Evolutionary conservation across 768 basidiomycete genomes (phyloP).

Genomic region (Boletus rubroflammeus): DNA sequence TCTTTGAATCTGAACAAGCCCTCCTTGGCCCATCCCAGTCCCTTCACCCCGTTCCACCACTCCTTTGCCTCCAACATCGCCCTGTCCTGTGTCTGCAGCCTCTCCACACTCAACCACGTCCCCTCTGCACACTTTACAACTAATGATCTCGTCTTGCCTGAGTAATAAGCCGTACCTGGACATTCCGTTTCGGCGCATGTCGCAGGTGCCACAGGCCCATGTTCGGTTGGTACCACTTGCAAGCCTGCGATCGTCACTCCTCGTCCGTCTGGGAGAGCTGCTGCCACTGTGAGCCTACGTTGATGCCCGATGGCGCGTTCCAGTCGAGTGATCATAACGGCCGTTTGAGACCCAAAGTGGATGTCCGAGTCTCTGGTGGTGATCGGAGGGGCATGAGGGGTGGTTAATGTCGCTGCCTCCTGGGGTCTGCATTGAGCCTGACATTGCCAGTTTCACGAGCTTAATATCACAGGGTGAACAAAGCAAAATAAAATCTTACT

Average conservation of each 20-base stretch:
- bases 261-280: constrained; percentile 27
- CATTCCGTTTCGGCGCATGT: constrained; percentile 7
- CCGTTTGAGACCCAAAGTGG: constrained; percentile 22
- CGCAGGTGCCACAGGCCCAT: neutral
- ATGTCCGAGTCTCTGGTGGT: constrained; percentile 14
- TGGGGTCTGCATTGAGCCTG: constrained; percentile 55
- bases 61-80: constrained; percentile 52
- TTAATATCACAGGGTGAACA: neutral
- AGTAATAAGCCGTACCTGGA: constrained; percentile 45
- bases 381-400: constrained; percentile 48
- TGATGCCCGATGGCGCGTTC: constrained; percentile 30
- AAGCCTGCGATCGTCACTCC: constrained; percentile 22
- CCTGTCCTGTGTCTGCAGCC: constrained; percentile 61
- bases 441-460: neutral
- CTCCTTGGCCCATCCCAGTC: constrained; percentile 26
- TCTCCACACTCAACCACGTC: constrained; percentile 49
- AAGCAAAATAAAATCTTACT: constrained; percentile 32
- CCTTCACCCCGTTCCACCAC: constrained; percentile 75
- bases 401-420: constrained; percentile 21
- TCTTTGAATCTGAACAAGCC: constrained; percentile 12
- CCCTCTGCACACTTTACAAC: constrained; percentile 53
- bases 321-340: constrained; percentile 14
- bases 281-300: constrained; percentile 20
- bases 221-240: constrained; percentile 7
- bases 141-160: constrained; percentile 38